Evolutionary conservation across 352 stramenopile genomes (phyloP), one percentile per base, ranked within the genome.

Genomic region (Phytophthora pisi): DNA sequence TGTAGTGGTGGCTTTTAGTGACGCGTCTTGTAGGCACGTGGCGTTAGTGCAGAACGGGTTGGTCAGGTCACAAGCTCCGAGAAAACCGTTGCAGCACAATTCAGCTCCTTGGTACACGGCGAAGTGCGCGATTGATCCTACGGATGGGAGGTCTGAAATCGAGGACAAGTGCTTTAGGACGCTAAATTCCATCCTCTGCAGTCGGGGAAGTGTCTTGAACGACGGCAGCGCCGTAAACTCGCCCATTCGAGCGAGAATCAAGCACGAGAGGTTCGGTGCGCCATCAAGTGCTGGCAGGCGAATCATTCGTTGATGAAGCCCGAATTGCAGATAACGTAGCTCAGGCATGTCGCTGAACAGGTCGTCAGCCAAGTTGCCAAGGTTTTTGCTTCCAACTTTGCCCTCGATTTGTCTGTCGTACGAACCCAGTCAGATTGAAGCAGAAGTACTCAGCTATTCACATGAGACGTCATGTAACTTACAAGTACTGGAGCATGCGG

Each of bases 351-450:
- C 26, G 4, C 28, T 54, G 54, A 89, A 86, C 2, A 88, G 56
- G 36, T 75, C 57, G 8, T 56, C 51, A 0, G 47, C 16, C 18
- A 86, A 36, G 15, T 55, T 31, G 1, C 47, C 52, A n/a, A 72
- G 60, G n/a, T 80, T 81, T 16, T 31, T 23, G 31, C 45, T 58
- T 0, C 61, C 62, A 3, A 72, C 46, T 26, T 67, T 78, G 11
- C 78, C 78, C 71, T 82, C 78, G 16, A 86, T 68, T 57, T 84
- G 75, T n/a, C 78, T 86, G 24, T 16, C 13, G 34, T 16, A n/a
- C 15, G 7, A 53, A 34, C 16, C 18, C 40, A 46, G 40, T 46
- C 40, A 46, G 16, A 46, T 18, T 16, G 40, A 11, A 46, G 2
- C 16, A 23, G 28, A 31, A 31, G 28, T 8, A 42, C 36, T 15